A percentile compares a stretch with the other conserved stretches of the same genome.
Evolutionary conservation across 768 basidiomycete species (phyloP).

Genomic region (Mycena leptocephala): DNA sequence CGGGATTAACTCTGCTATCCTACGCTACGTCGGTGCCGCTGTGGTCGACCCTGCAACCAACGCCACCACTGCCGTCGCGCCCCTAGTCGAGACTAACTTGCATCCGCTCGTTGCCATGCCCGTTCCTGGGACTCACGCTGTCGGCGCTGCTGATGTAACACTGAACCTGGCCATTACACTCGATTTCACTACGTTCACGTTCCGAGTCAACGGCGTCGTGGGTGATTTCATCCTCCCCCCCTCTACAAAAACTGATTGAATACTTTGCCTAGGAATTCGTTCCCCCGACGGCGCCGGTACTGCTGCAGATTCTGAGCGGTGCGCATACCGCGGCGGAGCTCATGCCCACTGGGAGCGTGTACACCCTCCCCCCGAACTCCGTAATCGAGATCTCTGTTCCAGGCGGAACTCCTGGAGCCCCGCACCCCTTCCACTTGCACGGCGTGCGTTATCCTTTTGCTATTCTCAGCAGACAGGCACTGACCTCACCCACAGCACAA

Average conservation of each 20-base stretch:
- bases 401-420: constrained; percentile 34
- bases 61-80: constrained; percentile 36
- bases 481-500: constrained; percentile 38
- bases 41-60: constrained; percentile 60
- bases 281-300: constrained; percentile 10
- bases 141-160: constrained; percentile 27
- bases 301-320: constrained; percentile 38
- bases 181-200: background rate
- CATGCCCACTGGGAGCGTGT: background rate
- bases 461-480: background rate
- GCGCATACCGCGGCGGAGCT: background rate
- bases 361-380: background rate
- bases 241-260: background rate
- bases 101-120: constrained; percentile 48
- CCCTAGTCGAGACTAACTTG: constrained; percentile 57
- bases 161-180: constrained; percentile 26
- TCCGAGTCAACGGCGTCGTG: constrained; percentile 33
- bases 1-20: constrained; percentile 65
- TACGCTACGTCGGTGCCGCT: constrained; percentile 66
- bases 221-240: background rate
- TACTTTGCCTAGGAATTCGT: background rate
- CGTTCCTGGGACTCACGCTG: constrained; percentile 10
- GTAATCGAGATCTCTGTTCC: constrained; percentile 36
- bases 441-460: constrained; percentile 4
- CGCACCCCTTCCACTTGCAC: constrained; percentile 32